These are phyloP conservation scores for Botrytis cinerea DNA, from an alignment of 2,329 filamentous ascomycete genomes.

Conservation along the genomic window DNA sequence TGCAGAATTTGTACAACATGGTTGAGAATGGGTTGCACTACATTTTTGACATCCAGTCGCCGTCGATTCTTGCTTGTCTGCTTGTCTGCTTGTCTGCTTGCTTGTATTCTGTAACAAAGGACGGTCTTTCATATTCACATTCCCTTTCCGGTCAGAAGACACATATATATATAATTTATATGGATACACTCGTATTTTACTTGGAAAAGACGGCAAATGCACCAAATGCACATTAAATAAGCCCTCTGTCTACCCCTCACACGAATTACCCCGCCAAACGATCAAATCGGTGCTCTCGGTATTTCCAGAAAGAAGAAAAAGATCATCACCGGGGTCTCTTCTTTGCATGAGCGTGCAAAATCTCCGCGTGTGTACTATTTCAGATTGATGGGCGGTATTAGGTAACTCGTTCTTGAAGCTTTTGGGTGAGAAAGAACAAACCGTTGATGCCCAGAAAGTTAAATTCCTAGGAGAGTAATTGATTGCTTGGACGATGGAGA, in stretches of 20 bases:
- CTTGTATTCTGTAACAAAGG: background rate
- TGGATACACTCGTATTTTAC: background rate
- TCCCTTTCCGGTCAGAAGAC: background rate
- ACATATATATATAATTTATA: background rate
- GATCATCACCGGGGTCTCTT: background rate
- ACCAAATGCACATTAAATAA: background rate
- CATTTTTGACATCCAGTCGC: background rate
- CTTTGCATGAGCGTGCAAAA: background rate
- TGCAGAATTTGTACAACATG: background rate
- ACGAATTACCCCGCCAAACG: conserved; percentile 6
- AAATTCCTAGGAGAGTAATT: background rate
- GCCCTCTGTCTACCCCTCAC: background rate
- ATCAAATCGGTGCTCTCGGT: background rate
- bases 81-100: background rate
- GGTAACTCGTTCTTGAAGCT: background rate
- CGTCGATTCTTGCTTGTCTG: background rate
- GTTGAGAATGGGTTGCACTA: background rate
- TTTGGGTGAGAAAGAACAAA: background rate
- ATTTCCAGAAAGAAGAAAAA: background rate
- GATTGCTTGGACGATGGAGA: conserved; percentile 3
- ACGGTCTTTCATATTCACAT: background rate
- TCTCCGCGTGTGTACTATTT: background rate
- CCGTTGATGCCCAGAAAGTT: conserved; percentile 4
- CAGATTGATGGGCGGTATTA: background rate
- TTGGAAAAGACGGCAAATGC: background rate